Evolutionary conservation across 2,329 filamentous ascomycete genomes (phyloP).

Genomic region (Lachnellula occidentalis): DNA sequence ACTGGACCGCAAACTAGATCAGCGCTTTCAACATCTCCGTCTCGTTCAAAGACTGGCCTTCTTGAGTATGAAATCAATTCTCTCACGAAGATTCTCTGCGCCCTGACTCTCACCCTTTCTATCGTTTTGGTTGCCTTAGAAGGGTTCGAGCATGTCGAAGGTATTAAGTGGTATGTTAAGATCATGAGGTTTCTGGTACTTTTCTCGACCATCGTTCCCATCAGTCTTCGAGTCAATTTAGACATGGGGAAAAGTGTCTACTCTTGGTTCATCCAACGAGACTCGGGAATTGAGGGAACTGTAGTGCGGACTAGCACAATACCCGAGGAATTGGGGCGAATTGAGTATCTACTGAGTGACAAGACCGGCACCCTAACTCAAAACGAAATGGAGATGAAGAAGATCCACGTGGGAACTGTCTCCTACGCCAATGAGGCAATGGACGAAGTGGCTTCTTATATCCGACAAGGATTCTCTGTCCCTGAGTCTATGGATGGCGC

Average conservation of each 20-base stretch:
- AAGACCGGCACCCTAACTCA: constrained; percentile 98
- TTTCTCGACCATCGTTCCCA: constrained; percentile 98
- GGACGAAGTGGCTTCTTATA: constrained; percentile 88
- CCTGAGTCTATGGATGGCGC: constrained; percentile 41
- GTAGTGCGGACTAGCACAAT: constrained; percentile 97
- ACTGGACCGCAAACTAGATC: constrained; percentile 92
- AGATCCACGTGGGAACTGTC: constrained; percentile 95
- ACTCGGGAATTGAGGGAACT: constrained; percentile 82
- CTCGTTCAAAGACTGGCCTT: constrained; percentile 88
- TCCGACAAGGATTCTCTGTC: constrained; percentile 73
- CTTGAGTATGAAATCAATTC: constrained; percentile 97
- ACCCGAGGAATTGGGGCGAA: constrained; percentile 88
- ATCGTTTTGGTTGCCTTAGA: constrained; percentile 83
- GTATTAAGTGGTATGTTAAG: constrained; percentile 82
- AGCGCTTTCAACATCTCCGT: constrained; percentile 84
- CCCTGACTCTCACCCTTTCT: constrained; percentile 79
- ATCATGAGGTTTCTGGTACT: constrained; percentile 97
- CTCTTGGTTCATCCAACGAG: constrained; percentile 89
- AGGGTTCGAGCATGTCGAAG: constrained; percentile 64
- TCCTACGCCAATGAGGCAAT: constrained; percentile 98
- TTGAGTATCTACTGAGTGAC: constrained; percentile 93
- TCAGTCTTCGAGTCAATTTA: constrained; percentile 91
- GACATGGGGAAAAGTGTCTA: constrained; percentile 97
- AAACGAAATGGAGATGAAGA: constrained; percentile 98
- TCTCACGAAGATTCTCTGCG: constrained; percentile 90